Evolutionary conservation across 1,284 basidiomycete genomes (phyloP), one percentile per base, ranked within the genome.

Genomic region (Malassezia nana): DNA sequence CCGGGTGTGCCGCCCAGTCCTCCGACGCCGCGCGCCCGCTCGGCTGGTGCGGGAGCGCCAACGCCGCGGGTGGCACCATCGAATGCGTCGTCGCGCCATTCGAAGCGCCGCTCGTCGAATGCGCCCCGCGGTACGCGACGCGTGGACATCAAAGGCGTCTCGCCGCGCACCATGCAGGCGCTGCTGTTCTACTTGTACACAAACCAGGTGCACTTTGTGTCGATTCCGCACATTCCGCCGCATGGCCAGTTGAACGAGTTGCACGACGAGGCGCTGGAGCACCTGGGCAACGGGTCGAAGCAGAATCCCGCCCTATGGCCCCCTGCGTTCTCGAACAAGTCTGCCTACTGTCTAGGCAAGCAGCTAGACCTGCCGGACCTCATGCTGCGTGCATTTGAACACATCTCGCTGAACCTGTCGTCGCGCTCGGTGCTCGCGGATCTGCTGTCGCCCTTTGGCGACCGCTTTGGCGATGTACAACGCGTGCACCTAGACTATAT

Each of bases 131-230:
- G 40, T 5, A 31, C 50, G 40, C 40, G 42, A 24, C 55, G 55
- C 10, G 53, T 63, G 13, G 47, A 38, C 20, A 57, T 65, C 31
- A 56, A 42, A 10, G 63, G 63, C 15, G 60, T 58, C 26, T 58
- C 63, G 20, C 50, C 63, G 22, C 58, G 61, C 28, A 59, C 63
- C 31, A 52, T 65, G n/a, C 63, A 65, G 38, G 63, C 63, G 13
- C 53, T 65, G 15, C 20, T 65, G 15, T 65, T 65, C 43, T 65
- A 65, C 49, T 55, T 65, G 20, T 65, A 65, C 59, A 65, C 63
- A n/a, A 62, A 59, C 15, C 63, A 65, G 24, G 59, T 52, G 29
- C 62, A 58, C 15, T 65, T 65, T 47, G 54, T 53, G 10, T 41
- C 55, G 39, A 35, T 43, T 32, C 58, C 51, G 29, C 53, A 46